Evolutionary conservation across 78 protist species (phyloP), one percentile per base, ranked within the genome.

Genomic region (Speleostelium caveatum): DNA sequence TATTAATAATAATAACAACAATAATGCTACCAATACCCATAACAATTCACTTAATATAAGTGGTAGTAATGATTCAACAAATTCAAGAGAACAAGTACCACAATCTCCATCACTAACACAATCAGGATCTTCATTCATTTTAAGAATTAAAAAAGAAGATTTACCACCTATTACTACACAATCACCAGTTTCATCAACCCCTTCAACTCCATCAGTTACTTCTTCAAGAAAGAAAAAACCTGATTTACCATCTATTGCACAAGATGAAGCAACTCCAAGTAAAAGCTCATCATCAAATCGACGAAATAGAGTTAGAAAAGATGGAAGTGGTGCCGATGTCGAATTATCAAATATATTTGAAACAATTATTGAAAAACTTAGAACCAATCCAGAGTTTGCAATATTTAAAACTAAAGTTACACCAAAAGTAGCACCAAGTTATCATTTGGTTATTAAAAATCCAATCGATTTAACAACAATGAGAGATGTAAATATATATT

Each of bases 271-370:
- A n/a, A 16, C 41, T 22, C 71, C 61, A 6, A 36, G 19, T 6
- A 39, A 56, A 38, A n/a, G n/a, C n/a, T 60, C 73, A 2, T 61
- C 63, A 16, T 30, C 69, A 12, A 58, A 58, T 16, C 7, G 94
- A 35, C 35, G 86, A 58, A 73, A 77, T 41, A 69, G 85, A 77
- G 75, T 75, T 63, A 69, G 94, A 78, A 79, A 80, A 42, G 83
- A 67, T 79, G 87, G 94, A 49, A 60, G 74, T 66, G 94, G 94
- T 67, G 94, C 94, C 32, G 85, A 88, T 36, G 94, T 88, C 26
- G 86, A 60, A 63, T 60, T 88, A 12, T 49, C 79, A 35, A 88
- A 88, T 68, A 69, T 88, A 6, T 88, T 88, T 73, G 94, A 88
- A 67, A 75, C 12, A 26, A 42, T 88, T 45, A 35, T 88, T 22